Evolutionary conservation across 1,139 yeast species (phyloP), one percentile per base, ranked within the genome.

Genomic region (Yamadazyma spencermartinsiae): DNA sequence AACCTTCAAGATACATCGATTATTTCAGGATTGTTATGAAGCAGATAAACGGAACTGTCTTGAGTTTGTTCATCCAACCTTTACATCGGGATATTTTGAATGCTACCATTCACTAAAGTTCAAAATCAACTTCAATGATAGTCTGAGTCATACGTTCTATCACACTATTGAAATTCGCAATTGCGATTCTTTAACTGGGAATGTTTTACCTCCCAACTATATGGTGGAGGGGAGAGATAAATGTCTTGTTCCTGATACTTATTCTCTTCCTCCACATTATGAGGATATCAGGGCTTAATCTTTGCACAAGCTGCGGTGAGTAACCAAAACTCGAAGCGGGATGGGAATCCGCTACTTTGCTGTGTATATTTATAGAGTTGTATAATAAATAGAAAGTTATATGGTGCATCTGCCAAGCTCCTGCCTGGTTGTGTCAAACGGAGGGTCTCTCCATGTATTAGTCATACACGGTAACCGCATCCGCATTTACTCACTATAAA

Each of bases 51-150:
- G 31, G 16, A 28, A 28, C 16, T 28, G 31, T 28, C 20, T 28
- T 16, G 31, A 28, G n/a, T 28, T 28, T 28, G 31, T 28, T 28
- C 31, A 28, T 28, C 31, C 31, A 9, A 28, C 31, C 5, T 28
- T 28, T 11, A 28, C 19, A 12, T 28, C 31, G 7, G n/a, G 17
- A 7, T 28, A 28, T 10, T 28, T 28, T 28, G 31, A 28, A 28
- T 28, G 31, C 11, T 28, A 28, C 11, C 31, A 28, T 16, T 28
- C 31, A 3, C 17, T 28, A 3, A 28, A 28, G 12, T 28, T 28
- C 16, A 28, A 15, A 6, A 28, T 28, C 17, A 28, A 28, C 11
- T 28, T 28, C n/a, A 28, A 28, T 28, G 31, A 28, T 28, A 20
- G 31, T 7, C 31, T 28, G 31, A 6, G 13, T n/a, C 31, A 28